A percentile compares a stretch with the other conserved stretches of the same genome.
Conservation (phyloP, 192 early-diverging fungal species). For the Helicostylum pulchrum region DNA sequence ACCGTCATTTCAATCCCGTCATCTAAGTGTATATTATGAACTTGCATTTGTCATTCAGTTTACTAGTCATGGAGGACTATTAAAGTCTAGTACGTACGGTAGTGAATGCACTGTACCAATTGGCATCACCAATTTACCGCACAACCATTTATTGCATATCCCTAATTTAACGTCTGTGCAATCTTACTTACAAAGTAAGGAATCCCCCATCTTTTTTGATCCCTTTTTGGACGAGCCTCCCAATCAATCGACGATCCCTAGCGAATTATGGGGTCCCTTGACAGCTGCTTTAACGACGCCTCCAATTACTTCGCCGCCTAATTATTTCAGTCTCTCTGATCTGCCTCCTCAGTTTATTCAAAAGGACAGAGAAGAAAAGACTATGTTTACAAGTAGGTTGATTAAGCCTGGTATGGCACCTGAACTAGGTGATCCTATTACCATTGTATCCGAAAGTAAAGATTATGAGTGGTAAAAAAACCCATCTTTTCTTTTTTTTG, state of each 20-base stretch:
- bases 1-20: slow-evolving; percentile 34
- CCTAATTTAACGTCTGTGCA: slow-evolving; percentile 28
- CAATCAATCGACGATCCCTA: neutral
- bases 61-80: neutral
- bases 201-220: slow-evolving; percentile 33
- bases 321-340: slow-evolving; percentile 31
- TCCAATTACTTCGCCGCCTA: slow-evolving; percentile 23
- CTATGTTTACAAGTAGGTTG: slow-evolving; percentile 21
- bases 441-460: slow-evolving; percentile 6
- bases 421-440: slow-evolving; percentile 28
- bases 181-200: slow-evolving; percentile 21
- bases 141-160: slow-evolving; percentile 27
- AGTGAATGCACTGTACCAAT: slow-evolving; percentile 32
- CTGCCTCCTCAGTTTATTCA: slow-evolving; percentile 26
- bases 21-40: slow-evolving; percentile 36
- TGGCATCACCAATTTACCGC: slow-evolving; percentile 30
- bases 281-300: slow-evolving; percentile 20
- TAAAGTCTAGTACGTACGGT: slow-evolving; percentile 13
- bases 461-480: slow-evolving; percentile 17
- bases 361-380: slow-evolving; percentile 21
- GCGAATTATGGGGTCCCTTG: slow-evolving; percentile 19
- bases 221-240: slow-evolving; percentile 34
- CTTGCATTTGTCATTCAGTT: slow-evolving; percentile 28
- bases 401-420: slow-evolving; percentile 17
- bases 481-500: neutral